Base-by-base conservation (phyloP, 352 stramenopile species). In the Globisporangium emineosum region DNA sequence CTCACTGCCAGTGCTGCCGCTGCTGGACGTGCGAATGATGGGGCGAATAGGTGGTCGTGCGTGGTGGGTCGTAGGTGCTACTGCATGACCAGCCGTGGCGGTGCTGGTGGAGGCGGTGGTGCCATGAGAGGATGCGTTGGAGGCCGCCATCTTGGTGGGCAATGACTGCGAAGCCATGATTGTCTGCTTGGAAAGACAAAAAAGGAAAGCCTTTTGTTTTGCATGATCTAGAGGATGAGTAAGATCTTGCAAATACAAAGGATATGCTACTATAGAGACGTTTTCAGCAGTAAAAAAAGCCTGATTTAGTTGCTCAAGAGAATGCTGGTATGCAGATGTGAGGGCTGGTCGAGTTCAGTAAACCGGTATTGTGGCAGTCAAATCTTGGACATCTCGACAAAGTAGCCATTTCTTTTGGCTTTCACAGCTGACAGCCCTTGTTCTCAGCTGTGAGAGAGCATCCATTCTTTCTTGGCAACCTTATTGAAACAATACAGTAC, bases 1-100 rank as follows among this genome's bases (percentile, higher is more conserved):
- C 7, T 64, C 59, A 17, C 58, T 64, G 2, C 33, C 42, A 17
- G 29, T 42, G 29, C 45, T 64, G 21, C 45, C 15, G 5, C 33
- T 60, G 27, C 50, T 62, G 27, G 29, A 30, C 30, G 42, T 54
- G 19, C 52, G 30, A n/a, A 32, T 25, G 30, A 32, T 30, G 12
- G 52, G 52, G 13, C 52, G 10, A 10, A 23, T 58, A 10, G 52
- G 52, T 5, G 52, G 52, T 3, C 52, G 52, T 5, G 52, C 9
- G 52, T 45, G 52, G 30, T 12, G 52, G 8, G 10, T 17, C 9
- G 19, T n/a, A 29, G 51, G 13, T 13, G 50, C 50, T 40, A 15
- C 17, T 21, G 51, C 30, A 40, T 27, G 51, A 10, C 29, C 30
- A 19, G 52, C 1, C 19, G 30, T 40, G 17, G 29, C 7, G 3